Percentiles rank a stretch among this genome's conserved stretches.
These are phyloP conservation scores for Zymoseptoria crescenta DNA, from an alignment of 2,329 filamentous ascomycete genomes.

Conservation along the genomic window DNA sequence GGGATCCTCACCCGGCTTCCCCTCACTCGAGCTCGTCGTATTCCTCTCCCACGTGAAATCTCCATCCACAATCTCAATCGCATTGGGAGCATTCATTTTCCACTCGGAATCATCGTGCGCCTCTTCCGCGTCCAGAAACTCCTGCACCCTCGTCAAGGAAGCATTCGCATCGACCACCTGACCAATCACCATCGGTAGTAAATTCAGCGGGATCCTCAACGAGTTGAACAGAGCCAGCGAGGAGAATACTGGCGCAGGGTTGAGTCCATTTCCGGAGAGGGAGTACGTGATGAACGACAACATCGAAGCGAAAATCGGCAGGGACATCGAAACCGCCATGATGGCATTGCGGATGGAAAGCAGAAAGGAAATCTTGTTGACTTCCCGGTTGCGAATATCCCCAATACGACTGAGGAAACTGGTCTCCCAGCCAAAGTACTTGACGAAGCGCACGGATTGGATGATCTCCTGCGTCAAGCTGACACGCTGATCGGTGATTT, in stretches of 20 bases:
- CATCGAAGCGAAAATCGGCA: conserved; percentile 94
- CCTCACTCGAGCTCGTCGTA: conserved; percentile 42
- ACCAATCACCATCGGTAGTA: conserved; percentile 79
- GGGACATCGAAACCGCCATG: conserved; percentile 72
- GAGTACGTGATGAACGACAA: conserved; percentile 78
- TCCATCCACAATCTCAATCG: conserved; percentile 62
- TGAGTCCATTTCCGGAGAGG: conserved; percentile 54
- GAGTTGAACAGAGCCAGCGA: conserved; percentile 91
- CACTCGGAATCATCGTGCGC: conserved; percentile 61
- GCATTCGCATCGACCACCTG: conserved; percentile 85
- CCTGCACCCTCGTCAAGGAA: conserved; percentile 75
- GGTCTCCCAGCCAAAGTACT: conserved; percentile 92
- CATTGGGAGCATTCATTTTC: conserved; percentile 45
- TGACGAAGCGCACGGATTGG: conserved; percentile 86
- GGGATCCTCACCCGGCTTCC: conserved; percentile 23
- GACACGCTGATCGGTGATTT: conserved; percentile 86
- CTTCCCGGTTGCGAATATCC: conserved; percentile 67
- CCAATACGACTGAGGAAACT: conserved; percentile 73
- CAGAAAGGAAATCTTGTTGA: conserved; percentile 74
- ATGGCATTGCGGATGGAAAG: conserved; percentile 78
- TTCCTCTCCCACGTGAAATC: conserved; percentile 80
- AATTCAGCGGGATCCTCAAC: conserved; percentile 78
- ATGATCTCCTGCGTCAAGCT: conserved; percentile 88
- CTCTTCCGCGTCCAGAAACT: conserved; percentile 82
- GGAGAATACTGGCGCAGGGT: conserved; percentile 77